A percentile compares a stretch with the other conserved stretches of the same genome.
Conservation (phyloP, 441 rosid genomes). For the Gossypium laxum region DNA sequence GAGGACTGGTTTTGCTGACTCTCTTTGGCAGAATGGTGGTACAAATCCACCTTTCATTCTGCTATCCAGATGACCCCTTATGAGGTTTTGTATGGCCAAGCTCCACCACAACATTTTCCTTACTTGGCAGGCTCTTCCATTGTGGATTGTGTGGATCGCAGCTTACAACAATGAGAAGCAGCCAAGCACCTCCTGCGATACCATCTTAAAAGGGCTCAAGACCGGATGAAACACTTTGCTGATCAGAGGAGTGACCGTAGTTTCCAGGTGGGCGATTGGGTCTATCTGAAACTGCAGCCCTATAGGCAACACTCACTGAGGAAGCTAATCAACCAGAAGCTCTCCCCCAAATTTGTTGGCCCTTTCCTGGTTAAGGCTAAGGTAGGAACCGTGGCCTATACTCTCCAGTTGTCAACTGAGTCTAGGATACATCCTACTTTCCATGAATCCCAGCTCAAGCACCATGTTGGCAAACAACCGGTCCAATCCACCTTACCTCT, state of each 20-base stretch:
- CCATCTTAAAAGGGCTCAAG: background rate
- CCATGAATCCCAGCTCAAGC: background rate
- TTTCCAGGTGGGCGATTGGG: background rate
- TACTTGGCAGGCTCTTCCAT: background rate
- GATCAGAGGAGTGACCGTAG: background rate
- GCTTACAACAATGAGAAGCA: background rate
- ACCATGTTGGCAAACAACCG: too few relatives aligned
- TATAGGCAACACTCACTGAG: background rate
- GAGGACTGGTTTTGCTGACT: too few relatives aligned
- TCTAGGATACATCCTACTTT: background rate
- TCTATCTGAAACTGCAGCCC: background rate
- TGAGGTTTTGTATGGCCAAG: too few relatives aligned
- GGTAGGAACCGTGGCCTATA: background rate
- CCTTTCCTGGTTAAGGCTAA: background rate
- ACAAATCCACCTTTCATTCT: too few relatives aligned
- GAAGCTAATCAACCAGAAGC: background rate
- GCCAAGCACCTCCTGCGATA: background rate
- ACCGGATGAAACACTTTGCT: background rate
- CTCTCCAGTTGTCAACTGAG: background rate
- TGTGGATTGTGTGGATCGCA: background rate
- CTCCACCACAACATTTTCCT: too few relatives aligned
- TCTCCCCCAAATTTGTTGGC: background rate
- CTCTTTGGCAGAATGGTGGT: too few relatives aligned
- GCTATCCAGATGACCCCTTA: too few relatives aligned
- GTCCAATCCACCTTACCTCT: too few relatives aligned